These are phyloP conservation scores for Hyaloperonospora brassicae DNA, from an alignment of 352 stramenopile species.

Conservation along the genomic window DNA sequence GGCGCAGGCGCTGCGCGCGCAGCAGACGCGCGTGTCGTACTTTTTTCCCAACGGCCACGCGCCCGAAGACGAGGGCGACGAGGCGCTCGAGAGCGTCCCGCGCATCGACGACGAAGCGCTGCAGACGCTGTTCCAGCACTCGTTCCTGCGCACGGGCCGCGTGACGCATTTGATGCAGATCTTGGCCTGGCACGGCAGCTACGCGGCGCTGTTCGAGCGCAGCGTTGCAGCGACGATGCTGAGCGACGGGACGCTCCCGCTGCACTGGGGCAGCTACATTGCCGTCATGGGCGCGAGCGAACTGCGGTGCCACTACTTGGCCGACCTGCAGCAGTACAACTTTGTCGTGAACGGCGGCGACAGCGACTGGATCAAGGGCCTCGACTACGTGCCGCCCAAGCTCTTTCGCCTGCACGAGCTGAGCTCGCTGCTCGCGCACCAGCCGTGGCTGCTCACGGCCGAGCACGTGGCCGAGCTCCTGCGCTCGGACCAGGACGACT, in stretches of 20 bases:
- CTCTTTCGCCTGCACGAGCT: constrained; percentile 77
- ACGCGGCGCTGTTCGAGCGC: constrained; percentile 60
- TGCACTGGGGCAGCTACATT: constrained; percentile 81
- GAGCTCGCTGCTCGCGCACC: constrained; percentile 75
- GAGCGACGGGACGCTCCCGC: constrained; percentile 65
- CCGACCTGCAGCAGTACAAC: constrained; percentile 73
- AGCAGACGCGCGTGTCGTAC: constrained; percentile 45
- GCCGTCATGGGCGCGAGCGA: constrained; percentile 74
- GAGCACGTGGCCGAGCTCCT: constrained; percentile 72
- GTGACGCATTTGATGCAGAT: constrained; percentile 72
- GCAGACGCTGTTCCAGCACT: constrained; percentile 35
- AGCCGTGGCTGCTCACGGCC: constrained; percentile 73
- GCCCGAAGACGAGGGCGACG: constrained; percentile 21
- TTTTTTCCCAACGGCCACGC: constrained; percentile 44
- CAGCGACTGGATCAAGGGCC: constrained; percentile 71
- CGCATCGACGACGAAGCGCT: constrained; percentile 47
- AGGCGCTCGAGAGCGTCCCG: constrained; percentile 20
- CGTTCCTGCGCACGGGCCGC: constrained; percentile 61
- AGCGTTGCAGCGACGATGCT: constrained; percentile 63
- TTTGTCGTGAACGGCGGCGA: constrained; percentile 80
- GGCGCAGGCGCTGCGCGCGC: constrained; percentile 23
- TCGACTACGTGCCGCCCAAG: constrained; percentile 77
- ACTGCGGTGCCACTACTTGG: constrained; percentile 71
- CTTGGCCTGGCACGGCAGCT: constrained; percentile 72
- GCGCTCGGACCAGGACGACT: constrained; percentile 59